Evolutionary conservation across 2,329 filamentous ascomycete species (phyloP), one percentile per base, ranked within the genome.

Genomic region (Aspergillus tubingensis): DNA sequence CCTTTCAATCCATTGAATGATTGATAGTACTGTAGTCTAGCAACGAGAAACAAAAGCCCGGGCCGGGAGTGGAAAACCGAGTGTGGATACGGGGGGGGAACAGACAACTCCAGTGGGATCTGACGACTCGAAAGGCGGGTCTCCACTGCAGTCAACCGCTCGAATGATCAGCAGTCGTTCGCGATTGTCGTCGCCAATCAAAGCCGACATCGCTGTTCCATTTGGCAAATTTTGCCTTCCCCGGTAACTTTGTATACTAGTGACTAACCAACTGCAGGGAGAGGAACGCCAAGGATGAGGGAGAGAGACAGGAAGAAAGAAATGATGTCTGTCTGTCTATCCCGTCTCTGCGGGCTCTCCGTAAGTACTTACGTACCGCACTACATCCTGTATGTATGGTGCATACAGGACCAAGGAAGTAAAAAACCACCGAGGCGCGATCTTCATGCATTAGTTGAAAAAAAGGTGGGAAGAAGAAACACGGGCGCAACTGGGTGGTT

Each of bases 131-230:
- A 36, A 57, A 52, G 58, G 47, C 43, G 25, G 47, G 25, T 60
- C 60, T 62, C 63, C 63, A 60, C 63, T 60, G 41, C 38, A 38
- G 58, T 62, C 57, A 60, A 64, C 60, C 54, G 60, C 60, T 58
- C 57, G 30, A 64, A 64, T 60, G 62, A 63, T 65, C 62, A 63
- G 59, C 62, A 53, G 47, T 59, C 50, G 51, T 53, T 59, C 32
- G 57, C 48, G 52, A 63, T 36, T 57, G 43, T 57, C 52, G 32
- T 59, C 32, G 48, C 62, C 61, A 65, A 63, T 63, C 55, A 65
- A 23, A 52, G 36, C 43, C 27, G 32, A 49, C 25, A 52, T 25
- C 57, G 55, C 53, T 41, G n/a, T 38, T 38, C 48, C 58, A 49
- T 61, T 54, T 43, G 58, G 43, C 19, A 55, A 32, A 43, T 36